Conservation (phyloP, 2,329 filamentous ascomycete species). For the Hypoxylon sp. region DNA sequence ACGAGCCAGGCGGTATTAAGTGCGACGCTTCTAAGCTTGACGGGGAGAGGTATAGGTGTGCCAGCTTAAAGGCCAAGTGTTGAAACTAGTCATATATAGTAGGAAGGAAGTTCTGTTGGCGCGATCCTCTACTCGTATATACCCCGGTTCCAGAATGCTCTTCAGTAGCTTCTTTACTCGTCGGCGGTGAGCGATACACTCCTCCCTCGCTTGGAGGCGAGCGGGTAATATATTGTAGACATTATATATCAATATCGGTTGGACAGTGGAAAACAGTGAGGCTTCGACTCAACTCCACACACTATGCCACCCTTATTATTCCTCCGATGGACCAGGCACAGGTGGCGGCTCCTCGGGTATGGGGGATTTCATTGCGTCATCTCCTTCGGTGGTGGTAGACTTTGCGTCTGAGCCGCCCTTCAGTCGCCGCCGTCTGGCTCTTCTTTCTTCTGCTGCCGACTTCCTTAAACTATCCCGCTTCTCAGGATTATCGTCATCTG, state of each 20-base stretch:
- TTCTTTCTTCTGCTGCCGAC: slow-evolving; percentile 59
- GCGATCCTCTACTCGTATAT: slow-evolving; percentile 9
- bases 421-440: slow-evolving; percentile 53
- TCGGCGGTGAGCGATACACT: slow-evolving; percentile 20
- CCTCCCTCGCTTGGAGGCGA: slow-evolving; percentile 14
- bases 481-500: slow-evolving; percentile 67
- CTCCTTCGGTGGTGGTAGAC: slow-evolving; percentile 44
- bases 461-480: slow-evolving; percentile 74
- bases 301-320: slow-evolving; percentile 13
- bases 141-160: slow-evolving; percentile 4
- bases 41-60: background rate
- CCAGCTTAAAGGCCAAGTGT: slow-evolving; percentile 7
- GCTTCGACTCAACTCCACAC: slow-evolving; percentile 6
- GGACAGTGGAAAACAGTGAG: slow-evolving; percentile 25
- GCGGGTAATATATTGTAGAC: slow-evolving; percentile 43
- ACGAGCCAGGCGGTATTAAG: slow-evolving; percentile 2
- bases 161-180: slow-evolving; percentile 1
- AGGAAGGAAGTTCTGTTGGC: background rate
- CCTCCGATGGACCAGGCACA: slow-evolving; percentile 40
- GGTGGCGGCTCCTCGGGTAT: slow-evolving; percentile 46
- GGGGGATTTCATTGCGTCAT: slow-evolving; percentile 45
- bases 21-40: slow-evolving; percentile 3
- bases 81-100: slow-evolving; percentile 28
- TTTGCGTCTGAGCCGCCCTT: slow-evolving; percentile 51
- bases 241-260: slow-evolving; percentile 46